Evolutionary conservation across 768 basidiomycete species (phyloP).

Genomic region (Mycena floridula): DNA sequence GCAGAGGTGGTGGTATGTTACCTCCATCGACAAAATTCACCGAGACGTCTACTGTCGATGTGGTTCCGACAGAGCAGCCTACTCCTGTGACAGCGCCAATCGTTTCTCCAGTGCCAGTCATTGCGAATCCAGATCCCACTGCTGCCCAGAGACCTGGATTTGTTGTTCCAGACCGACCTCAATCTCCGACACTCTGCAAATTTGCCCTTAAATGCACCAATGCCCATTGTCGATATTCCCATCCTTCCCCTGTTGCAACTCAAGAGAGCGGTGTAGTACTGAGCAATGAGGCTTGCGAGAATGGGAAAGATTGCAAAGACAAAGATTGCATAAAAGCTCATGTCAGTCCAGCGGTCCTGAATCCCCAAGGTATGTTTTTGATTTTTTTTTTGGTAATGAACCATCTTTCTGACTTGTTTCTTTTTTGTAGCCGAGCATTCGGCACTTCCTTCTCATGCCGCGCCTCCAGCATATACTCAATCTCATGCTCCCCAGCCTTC

Average conservation of each 20-base stretch:
- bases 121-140: conserved; percentile 17
- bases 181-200: conserved; percentile 91
- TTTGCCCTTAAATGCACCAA: conserved; percentile 90
- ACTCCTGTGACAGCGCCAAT: conserved; percentile 11
- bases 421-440: conserved; percentile 26
- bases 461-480: conserved; percentile 22
- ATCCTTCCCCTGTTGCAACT: conserved; percentile 96
- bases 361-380: conserved; percentile 49
- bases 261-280: conserved; percentile 92
- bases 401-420: conserved; percentile 9
- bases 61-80: conserved; percentile 13
- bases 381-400: neutral
- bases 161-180: conserved; percentile 68
- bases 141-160: conserved; percentile 39
- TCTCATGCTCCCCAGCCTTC: conserved; percentile 15
- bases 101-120: conserved; percentile 4
- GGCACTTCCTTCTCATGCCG: conserved; percentile 22
- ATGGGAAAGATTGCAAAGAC: conserved; percentile 85
- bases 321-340: conserved; percentile 91
- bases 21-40: conserved; percentile 16
- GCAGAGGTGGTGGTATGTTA: conserved; percentile 6
- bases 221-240: conserved; percentile 82
- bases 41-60: too few relatives aligned
- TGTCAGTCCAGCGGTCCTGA: conserved; percentile 78
- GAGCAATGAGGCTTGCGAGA: conserved; percentile 89